Conservation (phyloP, 139 green algal genomes). For the Spirogloea muscicola region DNA sequence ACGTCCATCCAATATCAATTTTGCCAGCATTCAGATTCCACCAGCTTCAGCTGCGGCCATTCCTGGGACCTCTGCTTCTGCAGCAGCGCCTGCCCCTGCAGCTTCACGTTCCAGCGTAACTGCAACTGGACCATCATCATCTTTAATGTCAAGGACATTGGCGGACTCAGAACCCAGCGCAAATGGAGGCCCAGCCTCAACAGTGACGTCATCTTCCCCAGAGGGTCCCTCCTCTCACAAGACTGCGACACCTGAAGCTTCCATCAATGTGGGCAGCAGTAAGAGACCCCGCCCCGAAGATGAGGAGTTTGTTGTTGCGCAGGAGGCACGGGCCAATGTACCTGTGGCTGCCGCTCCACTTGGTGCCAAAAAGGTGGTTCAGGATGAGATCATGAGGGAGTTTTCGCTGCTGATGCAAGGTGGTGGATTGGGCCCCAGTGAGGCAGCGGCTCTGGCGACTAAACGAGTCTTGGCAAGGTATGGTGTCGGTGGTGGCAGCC, state of each 20-base stretch:
- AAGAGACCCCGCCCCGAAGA: not conserved
- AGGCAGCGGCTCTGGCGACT: conserved; percentile 23
- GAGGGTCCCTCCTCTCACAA: too few species aligned
- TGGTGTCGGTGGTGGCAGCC: conserved; percentile 2
- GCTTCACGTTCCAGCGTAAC: not conserved
- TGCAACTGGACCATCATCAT: not conserved
- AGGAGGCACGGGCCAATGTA: too few species aligned
- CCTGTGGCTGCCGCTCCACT: not conserved
- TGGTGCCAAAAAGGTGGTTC: conserved; percentile 15
- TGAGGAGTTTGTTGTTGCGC: too few species aligned
- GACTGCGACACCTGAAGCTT: too few species aligned
- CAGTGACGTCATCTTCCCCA: too few species aligned
- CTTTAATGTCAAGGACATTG: too few species aligned
- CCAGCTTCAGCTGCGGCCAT: not conserved
- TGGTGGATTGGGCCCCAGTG: conserved; percentile 13
- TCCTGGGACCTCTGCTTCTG: not conserved
- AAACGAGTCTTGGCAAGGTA: conserved; percentile 15
- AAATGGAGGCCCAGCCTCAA: not conserved
- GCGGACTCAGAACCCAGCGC: not conserved
- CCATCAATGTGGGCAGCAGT: not conserved
- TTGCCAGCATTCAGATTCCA: not conserved
- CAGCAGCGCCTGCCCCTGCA: not conserved
- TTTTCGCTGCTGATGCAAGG: conserved; percentile 29
- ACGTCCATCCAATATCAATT: not conserved
- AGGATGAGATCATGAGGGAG: conserved; percentile 28